Conservation (phyloP, 1,284 basidiomycete genomes). For the Paramarasmius palmivorus region DNA sequence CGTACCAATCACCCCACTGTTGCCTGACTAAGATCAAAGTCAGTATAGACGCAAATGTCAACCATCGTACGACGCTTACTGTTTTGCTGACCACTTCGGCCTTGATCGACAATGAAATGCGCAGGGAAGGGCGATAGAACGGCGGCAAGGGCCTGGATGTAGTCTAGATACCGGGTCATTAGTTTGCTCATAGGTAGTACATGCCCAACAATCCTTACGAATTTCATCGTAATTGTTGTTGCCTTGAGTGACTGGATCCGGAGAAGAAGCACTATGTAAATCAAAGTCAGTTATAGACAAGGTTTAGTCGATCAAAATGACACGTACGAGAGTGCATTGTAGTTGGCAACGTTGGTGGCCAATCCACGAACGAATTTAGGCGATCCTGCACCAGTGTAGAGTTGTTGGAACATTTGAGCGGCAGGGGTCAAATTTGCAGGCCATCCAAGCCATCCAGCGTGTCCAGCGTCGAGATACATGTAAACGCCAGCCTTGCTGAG, state of each 20-base stretch:
- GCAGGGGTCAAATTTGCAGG: conserved; percentile 61
- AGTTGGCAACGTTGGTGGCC: conserved; percentile 68
- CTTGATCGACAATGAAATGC: conserved; percentile 66
- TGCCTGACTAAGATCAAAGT: no score
- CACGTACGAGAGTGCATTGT: conserved; percentile 50
- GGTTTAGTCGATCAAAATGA: not conserved
- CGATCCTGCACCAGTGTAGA: conserved; percentile 50
- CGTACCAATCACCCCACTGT: conserved; percentile 48
- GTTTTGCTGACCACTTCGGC: conserved; percentile 62
- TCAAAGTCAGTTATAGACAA: not conserved
- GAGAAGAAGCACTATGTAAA: conserved; percentile 35
- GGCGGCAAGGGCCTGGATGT: conserved; percentile 46
- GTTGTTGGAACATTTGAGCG: conserved; percentile 51
- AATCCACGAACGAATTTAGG: conserved; percentile 58
- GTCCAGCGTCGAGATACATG: conserved; percentile 64
- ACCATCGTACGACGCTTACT: no score
- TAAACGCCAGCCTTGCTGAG: conserved; percentile 56
- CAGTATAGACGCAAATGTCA: no score
- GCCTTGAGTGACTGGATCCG: conserved; percentile 61
- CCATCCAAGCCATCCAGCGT: conserved; percentile 71
- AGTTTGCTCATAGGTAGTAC: conserved; percentile 53
- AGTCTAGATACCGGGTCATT: not conserved
- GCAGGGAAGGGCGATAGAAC: conserved; percentile 51
- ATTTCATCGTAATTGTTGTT: conserved; percentile 63
- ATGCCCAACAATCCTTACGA: no score